These are phyloP conservation scores for Fragilaria radians DNA, from an alignment of 108 stramenopile genomes.

Conservation along the genomic window DNA sequence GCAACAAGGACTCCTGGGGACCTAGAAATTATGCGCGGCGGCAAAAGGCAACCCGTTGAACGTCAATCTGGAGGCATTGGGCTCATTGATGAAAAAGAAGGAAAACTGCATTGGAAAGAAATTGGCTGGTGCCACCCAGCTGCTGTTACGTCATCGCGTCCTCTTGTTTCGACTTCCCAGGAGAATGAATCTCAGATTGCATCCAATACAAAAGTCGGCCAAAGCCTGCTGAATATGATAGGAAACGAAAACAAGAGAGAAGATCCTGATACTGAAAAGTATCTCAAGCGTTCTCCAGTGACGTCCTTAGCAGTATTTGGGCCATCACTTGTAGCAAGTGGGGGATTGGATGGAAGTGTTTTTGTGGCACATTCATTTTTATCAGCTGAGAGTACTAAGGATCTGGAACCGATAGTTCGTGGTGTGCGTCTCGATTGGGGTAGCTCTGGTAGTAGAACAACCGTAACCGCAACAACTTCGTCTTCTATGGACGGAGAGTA, in stretches of 20 bases:
- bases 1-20: slow-evolving; percentile 24
- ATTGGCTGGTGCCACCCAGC: slow-evolving; percentile 68
- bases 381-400: slow-evolving; percentile 20
- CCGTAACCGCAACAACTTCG: slow-evolving; percentile 20
- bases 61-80: neutral
- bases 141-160: slow-evolving; percentile 11
- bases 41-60: slow-evolving; percentile 12
- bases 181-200: neutral
- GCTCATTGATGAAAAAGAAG: slow-evolving; percentile 9
- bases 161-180: neutral
- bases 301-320: slow-evolving; percentile 75
- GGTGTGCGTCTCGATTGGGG: slow-evolving; percentile 83
- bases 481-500: slow-evolving; percentile 40
- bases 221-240: neutral
- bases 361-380: slow-evolving; percentile 71
- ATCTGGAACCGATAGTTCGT: slow-evolving; percentile 24
- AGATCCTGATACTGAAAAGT: slow-evolving; percentile 8
- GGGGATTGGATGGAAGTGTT: slow-evolving; percentile 79
- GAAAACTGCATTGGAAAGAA: slow-evolving; percentile 33
- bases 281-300: slow-evolving; percentile 59
- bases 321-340: slow-evolving; percentile 62
- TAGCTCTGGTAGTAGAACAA: slow-evolving; percentile 39
- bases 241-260: neutral
- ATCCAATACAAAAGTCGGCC: neutral
- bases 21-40: slow-evolving; percentile 28